These are phyloP conservation scores for Podospora pseudoanserina DNA, from an alignment of 495 filamentous ascomycete species.

Conservation along the genomic window DNA sequence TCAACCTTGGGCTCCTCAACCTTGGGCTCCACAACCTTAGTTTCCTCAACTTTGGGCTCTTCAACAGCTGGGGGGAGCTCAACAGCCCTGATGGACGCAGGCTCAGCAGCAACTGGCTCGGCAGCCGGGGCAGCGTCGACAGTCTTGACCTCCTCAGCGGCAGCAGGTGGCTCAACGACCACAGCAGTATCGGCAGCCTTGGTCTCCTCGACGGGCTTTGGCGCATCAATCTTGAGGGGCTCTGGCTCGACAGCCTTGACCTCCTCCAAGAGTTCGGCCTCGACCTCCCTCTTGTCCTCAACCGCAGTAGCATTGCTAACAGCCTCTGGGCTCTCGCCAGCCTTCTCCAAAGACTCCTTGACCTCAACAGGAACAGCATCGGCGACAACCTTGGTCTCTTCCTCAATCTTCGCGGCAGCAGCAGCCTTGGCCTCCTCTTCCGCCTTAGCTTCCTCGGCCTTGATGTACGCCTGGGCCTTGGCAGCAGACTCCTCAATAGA, in stretches of 20 bases:
- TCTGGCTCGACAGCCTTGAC: conserved; percentile 19
- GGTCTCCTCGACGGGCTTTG: conserved; percentile 17
- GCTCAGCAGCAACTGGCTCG: conserved; percentile 67
- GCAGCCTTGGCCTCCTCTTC: conserved; percentile 10
- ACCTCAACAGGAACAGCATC: conserved; percentile 66
- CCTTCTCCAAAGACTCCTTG: conserved; percentile 64
- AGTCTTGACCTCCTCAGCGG: conserved; percentile 10
- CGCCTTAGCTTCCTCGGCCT: conserved; percentile 20
- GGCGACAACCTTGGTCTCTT: conserved; percentile 33
- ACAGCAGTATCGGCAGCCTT: conserved; percentile 8
- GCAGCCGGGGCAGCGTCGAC: conserved; percentile 33
- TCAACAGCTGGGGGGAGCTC: conserved; percentile 64
- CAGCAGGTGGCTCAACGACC: background rate
- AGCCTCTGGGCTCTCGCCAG: conserved; percentile 64
- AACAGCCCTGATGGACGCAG: conserved; percentile 62
- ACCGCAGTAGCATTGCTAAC: conserved; percentile 63
- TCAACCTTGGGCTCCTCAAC: conserved; percentile 8
- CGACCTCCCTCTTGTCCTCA: conserved; percentile 72
- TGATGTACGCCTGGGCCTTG: conserved; percentile 7
- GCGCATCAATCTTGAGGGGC: conserved; percentile 16
- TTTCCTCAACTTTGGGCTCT: conserved; percentile 67
- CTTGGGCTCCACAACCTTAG: conserved; percentile 13
- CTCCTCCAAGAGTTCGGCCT: conserved; percentile 47
- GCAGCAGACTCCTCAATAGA: conserved; percentile 7
- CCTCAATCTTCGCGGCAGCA: conserved; percentile 10